These are phyloP conservation scores for Komagataella kurtzmanii DNA, from an alignment of 805 yeast genomes.

Conservation along the genomic window DNA sequence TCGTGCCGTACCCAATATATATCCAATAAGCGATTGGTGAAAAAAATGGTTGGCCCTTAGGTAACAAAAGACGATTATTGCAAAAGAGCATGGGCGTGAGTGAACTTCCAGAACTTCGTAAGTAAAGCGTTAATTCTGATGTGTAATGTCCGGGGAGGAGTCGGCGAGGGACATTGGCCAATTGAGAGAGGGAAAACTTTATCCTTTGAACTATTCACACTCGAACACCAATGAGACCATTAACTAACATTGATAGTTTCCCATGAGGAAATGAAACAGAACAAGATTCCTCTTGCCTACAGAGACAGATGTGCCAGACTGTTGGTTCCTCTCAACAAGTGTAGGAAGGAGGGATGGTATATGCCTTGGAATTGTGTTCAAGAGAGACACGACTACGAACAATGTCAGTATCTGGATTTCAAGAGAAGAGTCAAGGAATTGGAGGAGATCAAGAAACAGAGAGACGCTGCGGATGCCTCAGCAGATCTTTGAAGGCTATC, in stretches of 20 bases:
- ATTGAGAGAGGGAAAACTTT: conserved; percentile 6
- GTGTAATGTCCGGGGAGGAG: not conserved
- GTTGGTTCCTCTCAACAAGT: conserved; percentile 45
- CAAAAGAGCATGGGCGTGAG: conserved; percentile 15
- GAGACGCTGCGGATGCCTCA: conserved; percentile 8
- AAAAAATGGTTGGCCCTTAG: not conserved
- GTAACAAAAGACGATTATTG: not conserved
- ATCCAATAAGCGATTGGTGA: not conserved
- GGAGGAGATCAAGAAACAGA: conserved; percentile 34
- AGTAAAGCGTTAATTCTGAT: conserved; percentile 9
- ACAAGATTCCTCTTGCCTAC: conserved; percentile 66
- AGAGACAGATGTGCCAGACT: conserved; percentile 73
- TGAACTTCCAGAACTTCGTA: conserved; percentile 28
- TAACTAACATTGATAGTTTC: conserved; percentile 33
- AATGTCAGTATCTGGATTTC: conserved; percentile 74
- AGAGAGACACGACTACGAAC: conserved; percentile 74
- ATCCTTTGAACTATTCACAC: not conserved
- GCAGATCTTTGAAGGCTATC: not conserved
- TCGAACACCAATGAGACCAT: conserved; percentile 2
- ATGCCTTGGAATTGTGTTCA: conserved; percentile 65
- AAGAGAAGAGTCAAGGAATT: conserved; percentile 68
- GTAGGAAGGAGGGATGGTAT: conserved; percentile 42
- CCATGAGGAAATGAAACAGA: conserved; percentile 72
- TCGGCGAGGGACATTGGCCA: conserved; percentile 1
- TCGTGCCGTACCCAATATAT: not conserved